Conservation (phyloP, 805 yeast species). For the Cyberlindnera meyerae region DNA sequence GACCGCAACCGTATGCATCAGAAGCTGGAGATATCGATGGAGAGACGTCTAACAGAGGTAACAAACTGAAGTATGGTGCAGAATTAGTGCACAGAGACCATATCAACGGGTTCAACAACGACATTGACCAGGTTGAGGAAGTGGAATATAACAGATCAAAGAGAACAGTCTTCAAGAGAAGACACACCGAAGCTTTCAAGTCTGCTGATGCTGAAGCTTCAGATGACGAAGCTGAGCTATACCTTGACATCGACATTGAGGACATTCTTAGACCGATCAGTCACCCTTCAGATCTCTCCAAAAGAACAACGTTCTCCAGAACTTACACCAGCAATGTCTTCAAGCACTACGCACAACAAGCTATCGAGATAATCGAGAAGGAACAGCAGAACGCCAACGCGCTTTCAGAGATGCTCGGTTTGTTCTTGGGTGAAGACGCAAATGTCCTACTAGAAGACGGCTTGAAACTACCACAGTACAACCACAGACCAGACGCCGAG, state of each 20-base stretch:
- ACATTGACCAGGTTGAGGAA: constrained; percentile 18
- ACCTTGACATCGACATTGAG: constrained; percentile 46
- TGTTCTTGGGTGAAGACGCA: constrained; percentile 85
- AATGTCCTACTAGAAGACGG: constrained; percentile 56
- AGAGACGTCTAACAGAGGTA: constrained; percentile 48
- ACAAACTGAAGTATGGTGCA: constrained; percentile 49
- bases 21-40: constrained; percentile 25
- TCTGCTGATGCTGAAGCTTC: constrained; percentile 25
- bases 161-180: constrained; percentile 28
- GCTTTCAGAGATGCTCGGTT: constrained; percentile 65
- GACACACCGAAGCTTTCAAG: constrained; percentile 23
- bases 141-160: constrained; percentile 29
- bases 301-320: constrained; percentile 61
- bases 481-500: constrained; percentile 26
- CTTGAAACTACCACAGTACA: constrained; percentile 62
- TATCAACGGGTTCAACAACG: constrained; percentile 32
- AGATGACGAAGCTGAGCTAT: constrained; percentile 38
- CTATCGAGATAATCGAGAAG: constrained; percentile 70
- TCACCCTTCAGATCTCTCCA: constrained; percentile 73
- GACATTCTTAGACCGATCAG: constrained; percentile 70
- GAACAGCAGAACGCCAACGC: constrained; percentile 78
- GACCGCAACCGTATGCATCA: not conserved
- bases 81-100: constrained; percentile 41
- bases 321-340: constrained; percentile 59
- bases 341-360: constrained; percentile 59